A percentile compares a stretch with the other conserved stretches of the same genome.
phyloP scores from a whole-genome alignment of 1,284 basidiomycete genomes.

The Phenoliferia sp. region DNA sequence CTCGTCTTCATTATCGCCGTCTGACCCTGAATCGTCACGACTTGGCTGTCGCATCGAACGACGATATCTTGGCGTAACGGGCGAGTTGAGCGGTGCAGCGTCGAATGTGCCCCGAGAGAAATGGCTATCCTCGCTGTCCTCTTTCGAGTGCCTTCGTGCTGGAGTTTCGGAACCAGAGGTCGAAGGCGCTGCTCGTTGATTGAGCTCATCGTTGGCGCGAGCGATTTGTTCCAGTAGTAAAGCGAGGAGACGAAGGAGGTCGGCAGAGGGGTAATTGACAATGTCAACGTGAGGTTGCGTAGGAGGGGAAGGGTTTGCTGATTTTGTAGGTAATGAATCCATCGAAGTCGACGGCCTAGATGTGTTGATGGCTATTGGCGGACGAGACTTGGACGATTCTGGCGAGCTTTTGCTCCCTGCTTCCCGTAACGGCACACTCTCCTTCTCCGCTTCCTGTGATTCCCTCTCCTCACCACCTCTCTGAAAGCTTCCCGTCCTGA shows the following conservation, averaged over 20 bases:
- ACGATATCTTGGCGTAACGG: slow-evolving; percentile 14
- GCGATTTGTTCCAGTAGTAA: slow-evolving; percentile 87
- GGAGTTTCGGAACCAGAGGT: neutral
- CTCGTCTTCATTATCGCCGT: too few relatives aligned
- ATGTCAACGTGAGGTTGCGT: slow-evolving; percentile 46
- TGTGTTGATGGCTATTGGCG: neutral
- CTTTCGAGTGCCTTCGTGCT: neutral
- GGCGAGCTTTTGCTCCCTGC: neutral
- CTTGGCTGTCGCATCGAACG: neutral
- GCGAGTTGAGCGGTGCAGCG: slow-evolving; percentile 32
- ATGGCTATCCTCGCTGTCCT: neutral
- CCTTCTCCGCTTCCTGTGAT: neutral
- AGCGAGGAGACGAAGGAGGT: slow-evolving; percentile 83
- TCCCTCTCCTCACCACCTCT: neutral
- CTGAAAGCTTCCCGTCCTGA: slow-evolving; percentile 12
- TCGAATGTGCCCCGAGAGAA: slow-evolving; percentile 24
- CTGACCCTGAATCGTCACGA: too few relatives aligned
- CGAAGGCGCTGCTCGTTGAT: slow-evolving; percentile 3
- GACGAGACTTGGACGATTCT: neutral
- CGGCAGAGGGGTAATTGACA: slow-evolving; percentile 51
- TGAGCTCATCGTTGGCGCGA: slow-evolving; percentile 69
- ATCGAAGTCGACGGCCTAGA: neutral
- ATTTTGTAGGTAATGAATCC: neutral
- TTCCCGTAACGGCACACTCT: neutral
- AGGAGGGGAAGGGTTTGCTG: neutral